Conservation (phyloP, 345 rosid species). For the Gossypium anomalum region DNA sequence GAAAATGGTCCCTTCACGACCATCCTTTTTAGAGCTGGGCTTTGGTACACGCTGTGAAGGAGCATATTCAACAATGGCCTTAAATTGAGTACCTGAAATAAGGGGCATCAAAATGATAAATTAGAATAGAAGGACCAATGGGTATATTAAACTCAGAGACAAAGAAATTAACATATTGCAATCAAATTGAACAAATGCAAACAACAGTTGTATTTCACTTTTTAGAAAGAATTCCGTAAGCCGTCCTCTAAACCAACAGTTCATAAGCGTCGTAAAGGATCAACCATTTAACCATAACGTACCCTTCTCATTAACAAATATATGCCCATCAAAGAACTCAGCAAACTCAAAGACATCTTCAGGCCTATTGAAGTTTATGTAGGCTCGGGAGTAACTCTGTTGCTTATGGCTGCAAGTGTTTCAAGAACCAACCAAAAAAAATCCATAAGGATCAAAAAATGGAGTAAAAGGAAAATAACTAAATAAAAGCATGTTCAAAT, state of each 20-base stretch:
- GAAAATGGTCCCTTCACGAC: conserved; percentile 62
- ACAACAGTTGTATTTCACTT: background rate
- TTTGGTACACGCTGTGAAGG: conserved; percentile 67
- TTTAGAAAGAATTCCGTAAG: background rate
- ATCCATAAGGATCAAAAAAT: background rate
- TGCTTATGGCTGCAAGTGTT: conserved; percentile 39
- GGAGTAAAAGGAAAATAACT: background rate
- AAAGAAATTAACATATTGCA: background rate
- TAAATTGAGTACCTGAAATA: conserved; percentile 52
- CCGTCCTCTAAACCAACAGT: background rate
- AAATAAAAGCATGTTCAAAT: background rate
- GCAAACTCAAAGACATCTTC: conserved; percentile 73
- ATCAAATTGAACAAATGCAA: background rate
- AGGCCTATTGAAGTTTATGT: conserved; percentile 51
- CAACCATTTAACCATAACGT: conserved; percentile 6
- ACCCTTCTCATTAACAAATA: conserved; percentile 77
- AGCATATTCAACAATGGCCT: conserved; percentile 66
- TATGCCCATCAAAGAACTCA: conserved; percentile 61
- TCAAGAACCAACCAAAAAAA: background rate
- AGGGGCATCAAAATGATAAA: background rate
- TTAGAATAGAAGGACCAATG: background rate
- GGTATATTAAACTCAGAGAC: background rate
- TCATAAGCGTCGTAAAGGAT: background rate
- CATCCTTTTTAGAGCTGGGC: conserved; percentile 42
- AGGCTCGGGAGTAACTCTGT: conserved; percentile 60